Percentiles rank a stretch among this genome's conserved stretches.
Conservation (phyloP, 495 filamentous ascomycete genomes). For the Talaromyces nanjingensis region DNA sequence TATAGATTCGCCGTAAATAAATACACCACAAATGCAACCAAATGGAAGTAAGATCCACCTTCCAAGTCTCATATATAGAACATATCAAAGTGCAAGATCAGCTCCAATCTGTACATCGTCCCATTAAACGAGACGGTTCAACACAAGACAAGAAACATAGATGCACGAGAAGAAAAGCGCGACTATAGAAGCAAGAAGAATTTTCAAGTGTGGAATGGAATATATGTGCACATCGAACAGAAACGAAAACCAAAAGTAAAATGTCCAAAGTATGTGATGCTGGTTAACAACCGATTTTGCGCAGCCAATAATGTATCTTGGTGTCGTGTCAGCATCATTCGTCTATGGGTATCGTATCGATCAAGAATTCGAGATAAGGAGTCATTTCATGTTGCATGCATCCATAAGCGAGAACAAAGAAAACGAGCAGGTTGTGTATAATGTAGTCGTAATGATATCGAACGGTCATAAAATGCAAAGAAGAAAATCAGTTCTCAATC, state of each 20-base stretch:
- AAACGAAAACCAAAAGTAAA: background rate
- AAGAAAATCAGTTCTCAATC: constrained; percentile 24
- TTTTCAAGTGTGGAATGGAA: background rate
- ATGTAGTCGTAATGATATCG: background rate
- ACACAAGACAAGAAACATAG: background rate
- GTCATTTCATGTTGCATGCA: constrained; percentile 2
- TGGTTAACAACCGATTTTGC: background rate
- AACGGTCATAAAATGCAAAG: background rate
- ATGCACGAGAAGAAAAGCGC: background rate
- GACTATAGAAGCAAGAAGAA: background rate
- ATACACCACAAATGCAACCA: background rate
- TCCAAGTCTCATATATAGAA: background rate
- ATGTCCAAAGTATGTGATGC: background rate
- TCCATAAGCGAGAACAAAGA: constrained; percentile 3
- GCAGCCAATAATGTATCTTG: background rate
- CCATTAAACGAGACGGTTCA: background rate
- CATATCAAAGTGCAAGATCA: background rate
- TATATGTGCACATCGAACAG: background rate
- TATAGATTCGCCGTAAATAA: background rate
- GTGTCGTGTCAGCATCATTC: constrained; percentile 6
- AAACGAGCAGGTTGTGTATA: background rate
- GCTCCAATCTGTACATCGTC: background rate
- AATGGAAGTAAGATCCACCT: background rate
- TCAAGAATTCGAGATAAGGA: background rate
- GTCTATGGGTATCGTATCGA: constrained; percentile 8